A percentile compares a stretch with the other conserved stretches of the same genome.
Conservation (phyloP, 2,329 filamentous ascomycete species). For the Lachnellula occidentalis region DNA sequence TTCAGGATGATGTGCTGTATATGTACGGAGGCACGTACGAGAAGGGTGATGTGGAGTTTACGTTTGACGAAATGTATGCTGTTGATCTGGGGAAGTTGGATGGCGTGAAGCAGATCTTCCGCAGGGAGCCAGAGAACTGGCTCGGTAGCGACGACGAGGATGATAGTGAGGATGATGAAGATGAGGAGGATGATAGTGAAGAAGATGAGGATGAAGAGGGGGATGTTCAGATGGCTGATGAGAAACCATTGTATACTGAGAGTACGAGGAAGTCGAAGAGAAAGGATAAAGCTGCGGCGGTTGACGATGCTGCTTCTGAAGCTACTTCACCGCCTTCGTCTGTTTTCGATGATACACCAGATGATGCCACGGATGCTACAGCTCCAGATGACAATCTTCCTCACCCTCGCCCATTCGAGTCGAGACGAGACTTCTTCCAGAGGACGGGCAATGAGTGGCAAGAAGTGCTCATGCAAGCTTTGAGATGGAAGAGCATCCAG, state of each 20-base stretch:
- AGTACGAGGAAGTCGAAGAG: constrained; percentile 49
- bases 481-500: constrained; percentile 62
- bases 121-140: constrained; percentile 81
- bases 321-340: constrained; percentile 42
- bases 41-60: constrained; percentile 90
- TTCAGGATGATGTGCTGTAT: constrained; percentile 88
- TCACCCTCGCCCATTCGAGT: constrained; percentile 60
- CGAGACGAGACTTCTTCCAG: constrained; percentile 83
- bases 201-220: constrained; percentile 45
- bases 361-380: constrained; percentile 14
- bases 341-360: constrained; percentile 49
- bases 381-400: constrained; percentile 30
- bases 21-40: constrained; percentile 95
- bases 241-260: constrained; percentile 35
- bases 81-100: constrained; percentile 93
- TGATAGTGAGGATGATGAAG: constrained; percentile 50
- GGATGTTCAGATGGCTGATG: constrained; percentile 33
- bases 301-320: constrained; percentile 37
- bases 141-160: constrained; percentile 61
- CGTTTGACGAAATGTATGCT: constrained; percentile 90
- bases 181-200: constrained; percentile 40
- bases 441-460: constrained; percentile 90
- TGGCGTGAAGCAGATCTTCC: constrained; percentile 88
- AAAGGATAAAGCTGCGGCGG: constrained; percentile 44
- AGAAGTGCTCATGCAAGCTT: constrained; percentile 69